Conservation (phyloP, 371 early-diverging fungal species). For the Mucor piriformis region DNA sequence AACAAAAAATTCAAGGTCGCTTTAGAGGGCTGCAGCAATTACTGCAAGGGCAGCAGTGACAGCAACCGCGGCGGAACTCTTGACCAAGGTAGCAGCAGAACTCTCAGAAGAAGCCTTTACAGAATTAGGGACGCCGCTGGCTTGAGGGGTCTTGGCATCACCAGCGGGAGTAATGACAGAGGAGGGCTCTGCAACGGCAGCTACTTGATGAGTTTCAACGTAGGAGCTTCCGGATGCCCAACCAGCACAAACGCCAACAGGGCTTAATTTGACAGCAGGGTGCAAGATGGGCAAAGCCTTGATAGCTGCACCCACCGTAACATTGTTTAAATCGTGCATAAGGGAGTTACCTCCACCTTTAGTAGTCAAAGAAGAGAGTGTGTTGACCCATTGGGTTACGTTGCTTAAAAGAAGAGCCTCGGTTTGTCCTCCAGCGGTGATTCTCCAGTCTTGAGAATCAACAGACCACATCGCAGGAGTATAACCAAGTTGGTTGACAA, state of each 20-base stretch:
- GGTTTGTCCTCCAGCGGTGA: conserved; percentile 30
- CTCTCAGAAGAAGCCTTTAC: neutral
- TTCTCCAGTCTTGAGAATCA: conserved; percentile 54
- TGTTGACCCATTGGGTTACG: conserved; percentile 51
- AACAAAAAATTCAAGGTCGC: neutral
- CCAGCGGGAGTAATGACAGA: conserved; percentile 2
- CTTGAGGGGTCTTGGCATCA: conserved; percentile 4
- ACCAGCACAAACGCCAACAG: conserved; percentile 44
- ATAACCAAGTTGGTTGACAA: conserved; percentile 46
- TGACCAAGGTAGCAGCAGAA: conserved; percentile 1
- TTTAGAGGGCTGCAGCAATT: neutral
- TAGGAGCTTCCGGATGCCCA: conserved; percentile 35
- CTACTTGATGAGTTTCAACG: conserved; percentile 23
- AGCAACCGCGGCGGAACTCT: neutral
- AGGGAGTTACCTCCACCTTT: conserved; percentile 55
- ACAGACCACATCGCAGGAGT: conserved; percentile 52
- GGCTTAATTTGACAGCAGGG: conserved; percentile 39
- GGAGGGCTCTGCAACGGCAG: conserved; percentile 11
- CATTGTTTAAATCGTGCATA: conserved; percentile 58
- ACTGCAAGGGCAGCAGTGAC: conserved; percentile 8
- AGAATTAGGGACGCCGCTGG: neutral
- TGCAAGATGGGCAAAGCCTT: conserved; percentile 54
- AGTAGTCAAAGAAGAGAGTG: conserved; percentile 36
- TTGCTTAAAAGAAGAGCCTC: conserved; percentile 42
- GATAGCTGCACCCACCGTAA: conserved; percentile 64